Conservation (phyloP, 305 asterid species). For the Petunia hybrid region DNA sequence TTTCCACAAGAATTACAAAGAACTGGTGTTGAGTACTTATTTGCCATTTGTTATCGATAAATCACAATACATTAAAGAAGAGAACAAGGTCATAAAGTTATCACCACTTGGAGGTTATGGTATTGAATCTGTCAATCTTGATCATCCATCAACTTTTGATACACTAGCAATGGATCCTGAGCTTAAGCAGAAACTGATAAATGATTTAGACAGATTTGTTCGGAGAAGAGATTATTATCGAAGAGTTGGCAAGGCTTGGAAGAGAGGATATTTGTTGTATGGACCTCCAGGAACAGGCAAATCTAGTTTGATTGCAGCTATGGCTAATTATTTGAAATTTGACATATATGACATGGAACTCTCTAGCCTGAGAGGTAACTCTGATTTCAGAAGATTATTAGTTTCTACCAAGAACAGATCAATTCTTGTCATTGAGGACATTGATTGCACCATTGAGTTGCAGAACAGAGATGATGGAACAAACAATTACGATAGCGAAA, state of each 20-base stretch:
- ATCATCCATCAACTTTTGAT: slow-evolving; percentile 44
- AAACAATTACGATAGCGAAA: slow-evolving; percentile 7
- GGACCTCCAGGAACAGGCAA: slow-evolving; percentile 47
- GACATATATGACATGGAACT: slow-evolving; percentile 41
- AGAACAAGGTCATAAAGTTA: slow-evolving; percentile 39
- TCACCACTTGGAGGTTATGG: slow-evolving; percentile 26
- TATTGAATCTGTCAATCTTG: slow-evolving; percentile 23
- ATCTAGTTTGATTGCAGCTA: slow-evolving; percentile 34
- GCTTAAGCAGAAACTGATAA: slow-evolving; percentile 26
- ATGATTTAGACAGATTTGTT: slow-evolving; percentile 38
- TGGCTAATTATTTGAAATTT: slow-evolving; percentile 37
- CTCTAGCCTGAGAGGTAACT: slow-evolving; percentile 11
- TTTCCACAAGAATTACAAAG: slow-evolving; percentile 36
- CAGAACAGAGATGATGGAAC: slow-evolving; percentile 32
- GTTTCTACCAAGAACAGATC: slow-evolving; percentile 36
- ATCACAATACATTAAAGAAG: slow-evolving; percentile 39
- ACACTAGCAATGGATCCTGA: slow-evolving; percentile 43
- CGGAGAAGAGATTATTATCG: slow-evolving; percentile 36
- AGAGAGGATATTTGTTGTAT: slow-evolving; percentile 41
- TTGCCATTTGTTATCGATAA: slow-evolving; percentile 40
- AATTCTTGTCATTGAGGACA: slow-evolving; percentile 40
- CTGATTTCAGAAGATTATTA: slow-evolving; percentile 31
- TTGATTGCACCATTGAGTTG: slow-evolving; percentile 42
- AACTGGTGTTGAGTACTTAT: slow-evolving; percentile 35
- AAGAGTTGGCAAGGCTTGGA: slow-evolving; percentile 42